These are phyloP conservation scores for Eutrema salsugineum DNA, from an alignment of 441 rosid species.

Conservation along the genomic window DNA sequence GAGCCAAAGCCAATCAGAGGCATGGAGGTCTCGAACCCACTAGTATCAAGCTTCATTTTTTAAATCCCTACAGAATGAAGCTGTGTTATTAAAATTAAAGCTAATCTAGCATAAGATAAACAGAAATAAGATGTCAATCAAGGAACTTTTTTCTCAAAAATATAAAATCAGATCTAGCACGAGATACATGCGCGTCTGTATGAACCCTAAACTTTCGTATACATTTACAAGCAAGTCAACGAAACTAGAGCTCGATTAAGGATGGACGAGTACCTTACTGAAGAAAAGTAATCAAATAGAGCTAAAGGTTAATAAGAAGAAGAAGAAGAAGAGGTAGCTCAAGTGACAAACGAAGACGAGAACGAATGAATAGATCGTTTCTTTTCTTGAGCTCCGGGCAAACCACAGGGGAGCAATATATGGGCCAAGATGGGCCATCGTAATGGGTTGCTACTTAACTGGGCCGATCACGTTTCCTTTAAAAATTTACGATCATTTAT, in stretches of 20 bases:
- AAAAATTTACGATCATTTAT: too few relatives aligned
- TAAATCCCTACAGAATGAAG: conserved; percentile 26
- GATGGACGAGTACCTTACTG: conserved; percentile 20
- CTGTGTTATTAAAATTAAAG: neutral
- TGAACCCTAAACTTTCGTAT: neutral
- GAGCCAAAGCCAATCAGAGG: conserved; percentile 36
- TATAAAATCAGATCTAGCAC: conserved; percentile 21
- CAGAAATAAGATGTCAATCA: neutral
- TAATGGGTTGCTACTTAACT: neutral
- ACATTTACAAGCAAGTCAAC: neutral
- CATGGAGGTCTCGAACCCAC: conserved; percentile 62
- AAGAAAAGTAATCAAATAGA: conserved; percentile 23
- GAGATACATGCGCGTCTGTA: neutral
- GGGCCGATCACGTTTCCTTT: neutral
- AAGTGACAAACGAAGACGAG: conserved; percentile 9
- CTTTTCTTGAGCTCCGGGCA: conserved; percentile 40
- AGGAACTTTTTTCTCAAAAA: neutral
- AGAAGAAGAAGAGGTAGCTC: neutral
- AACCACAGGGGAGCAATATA: neutral
- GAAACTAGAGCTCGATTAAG: neutral
- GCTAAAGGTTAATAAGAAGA: neutral
- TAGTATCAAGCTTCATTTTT: conserved; percentile 64
- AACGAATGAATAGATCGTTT: conserved; percentile 19
- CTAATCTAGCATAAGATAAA: neutral
- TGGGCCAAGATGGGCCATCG: neutral